Evolutionary conservation across 345 rosid species (phyloP), one percentile per base, ranked within the genome.

Genomic region (Citrus sp.): DNA sequence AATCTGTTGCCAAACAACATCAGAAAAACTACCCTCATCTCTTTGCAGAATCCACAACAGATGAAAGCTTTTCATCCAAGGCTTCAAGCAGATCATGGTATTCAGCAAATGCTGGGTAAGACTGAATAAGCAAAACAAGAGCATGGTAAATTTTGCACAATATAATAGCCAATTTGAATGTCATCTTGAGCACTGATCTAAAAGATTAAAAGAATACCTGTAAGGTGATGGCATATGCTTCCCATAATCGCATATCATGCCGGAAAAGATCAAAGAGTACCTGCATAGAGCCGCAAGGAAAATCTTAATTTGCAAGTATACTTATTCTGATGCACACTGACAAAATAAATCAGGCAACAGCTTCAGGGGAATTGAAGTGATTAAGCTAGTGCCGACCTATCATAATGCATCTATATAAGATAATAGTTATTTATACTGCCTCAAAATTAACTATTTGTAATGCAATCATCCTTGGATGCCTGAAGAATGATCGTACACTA

Each of bases 241-340:
- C 83, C 98, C 98, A 95, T 59, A 95, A 73, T 67, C 95, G 89
- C 84, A 79, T 69, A 79, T 93, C 98, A 78, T 85, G 91, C 79
- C 81, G 92, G 81, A 93, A 95, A 75, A 91, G 90, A 88, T 95
- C 97, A 84, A 88, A 92, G 54, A 95, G 94, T 75, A 95, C 98
- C 98, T 94, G 86, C 77, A 76, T 59, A 19, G 58, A 62, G 19
- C 60, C 58, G 63, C 35, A 78, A 70, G 72, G 9, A 73, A 69
- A 55, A 46, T 68, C n/a, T 21, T 61, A 69, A 22, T 10, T 14
- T 38, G 60, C 75, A 25, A 55, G 18, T 4, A 10, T 24, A 49
- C 6, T 25, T 77, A 51, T 51, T 5, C 2, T 51, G 56, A 51
- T 27, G 21, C 72, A 64, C 6, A 54, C 6, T 49, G 35, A 34